Percentiles rank a stretch among this genome's conserved stretches.
Conservation (phyloP, 179 eudicot genomes). For the Sideroxylon spinosum region DNA sequence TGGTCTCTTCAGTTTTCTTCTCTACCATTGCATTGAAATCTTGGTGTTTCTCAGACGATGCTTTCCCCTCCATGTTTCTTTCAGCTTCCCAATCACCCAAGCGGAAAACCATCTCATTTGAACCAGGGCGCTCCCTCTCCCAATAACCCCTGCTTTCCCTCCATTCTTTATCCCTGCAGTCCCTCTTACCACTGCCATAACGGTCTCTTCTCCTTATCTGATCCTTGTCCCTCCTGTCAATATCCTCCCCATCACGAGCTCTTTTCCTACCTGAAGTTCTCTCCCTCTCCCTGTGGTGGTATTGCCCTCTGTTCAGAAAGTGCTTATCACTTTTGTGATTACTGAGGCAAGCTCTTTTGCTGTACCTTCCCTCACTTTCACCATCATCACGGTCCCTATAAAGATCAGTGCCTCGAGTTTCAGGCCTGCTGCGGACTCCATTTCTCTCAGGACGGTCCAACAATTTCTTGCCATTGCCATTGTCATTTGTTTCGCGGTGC, state of each 20-base stretch:
- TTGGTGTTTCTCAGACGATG: constrained; percentile 32
- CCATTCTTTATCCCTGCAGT: constrained; percentile 49
- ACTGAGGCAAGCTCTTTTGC: constrained; percentile 38
- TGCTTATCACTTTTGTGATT: constrained; percentile 40
- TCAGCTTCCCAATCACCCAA: constrained; percentile 63
- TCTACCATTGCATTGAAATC: constrained; percentile 34
- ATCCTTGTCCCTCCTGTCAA: constrained; percentile 32
- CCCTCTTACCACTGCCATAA: constrained; percentile 37
- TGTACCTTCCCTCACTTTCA: constrained; percentile 30
- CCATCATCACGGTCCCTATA: constrained; percentile 16
- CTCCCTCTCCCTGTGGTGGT: constrained; percentile 13
- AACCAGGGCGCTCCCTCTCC: constrained; percentile 73
- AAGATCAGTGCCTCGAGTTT: constrained; percentile 11
- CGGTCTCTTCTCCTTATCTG: constrained; percentile 43
- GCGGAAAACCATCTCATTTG: constrained; percentile 71
- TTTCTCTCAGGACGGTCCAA: constrained; percentile 14
- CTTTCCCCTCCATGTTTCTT: constrained; percentile 42
- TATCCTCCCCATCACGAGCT: constrained; percentile 36
- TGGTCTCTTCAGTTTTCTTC: constrained; percentile 36
- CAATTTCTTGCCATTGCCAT: constrained; percentile 15
- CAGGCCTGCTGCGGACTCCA: constrained; percentile 6
- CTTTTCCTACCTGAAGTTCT: constrained; percentile 38
- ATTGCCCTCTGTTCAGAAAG: constrained; percentile 26
- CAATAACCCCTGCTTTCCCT: constrained; percentile 79
- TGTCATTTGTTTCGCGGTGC: background rate